Base-by-base conservation (phyloP, 202 grass and related monocot genomes). In the Bolboschoenoplectus hybrid region DNA sequence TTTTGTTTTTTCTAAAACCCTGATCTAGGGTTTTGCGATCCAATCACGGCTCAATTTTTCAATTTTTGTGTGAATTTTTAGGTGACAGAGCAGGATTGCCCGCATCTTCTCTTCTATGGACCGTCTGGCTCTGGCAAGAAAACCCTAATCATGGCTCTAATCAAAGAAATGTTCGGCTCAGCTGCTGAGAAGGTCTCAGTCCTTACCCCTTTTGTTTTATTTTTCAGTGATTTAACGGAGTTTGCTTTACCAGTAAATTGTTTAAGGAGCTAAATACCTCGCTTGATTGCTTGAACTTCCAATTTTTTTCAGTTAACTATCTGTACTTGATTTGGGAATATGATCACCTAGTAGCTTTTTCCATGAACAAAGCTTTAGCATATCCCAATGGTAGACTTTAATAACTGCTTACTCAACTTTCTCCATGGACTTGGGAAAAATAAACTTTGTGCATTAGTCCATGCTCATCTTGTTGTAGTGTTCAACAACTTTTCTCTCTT, bases 1-100 rank as follows among this genome's bases (percentile, higher is more conserved):
- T 17, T 0, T 40, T 20, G 3, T n/a, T 79, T 44, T 34, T 26
- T 81, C 75, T 75, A 82, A 81, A 81, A 74, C 63, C 76, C 53
- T 75, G 5, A 36, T 73, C 69, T 74, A 87, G 82, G 67, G 80
- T 82, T 85, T 83, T 12, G 40, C 63, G 14, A 7, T 68, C 7
- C 1, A 4, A 56, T 19, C 43, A 60, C 41, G 82, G 6, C 55
- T 64, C 32, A 20, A 47, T 32, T 17, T 19, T 17, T 1, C 2
- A 39, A 36, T 38, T 38, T 11, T 1, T 38, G 26, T 52, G 38
- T 6, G 58, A 45, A 81, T 80, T 13, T n/a, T 41, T 63, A 99
- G 93, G 93, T 99, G 11, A 85, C 97, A 67, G 93, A 99, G 93
- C 90, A 99, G 88, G 97, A 99, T 64, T 99, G 93, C 87, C 93